Evolutionary conservation across 1,284 basidiomycete species (phyloP).

Genomic region (Psilocybe mexicana): DNA sequence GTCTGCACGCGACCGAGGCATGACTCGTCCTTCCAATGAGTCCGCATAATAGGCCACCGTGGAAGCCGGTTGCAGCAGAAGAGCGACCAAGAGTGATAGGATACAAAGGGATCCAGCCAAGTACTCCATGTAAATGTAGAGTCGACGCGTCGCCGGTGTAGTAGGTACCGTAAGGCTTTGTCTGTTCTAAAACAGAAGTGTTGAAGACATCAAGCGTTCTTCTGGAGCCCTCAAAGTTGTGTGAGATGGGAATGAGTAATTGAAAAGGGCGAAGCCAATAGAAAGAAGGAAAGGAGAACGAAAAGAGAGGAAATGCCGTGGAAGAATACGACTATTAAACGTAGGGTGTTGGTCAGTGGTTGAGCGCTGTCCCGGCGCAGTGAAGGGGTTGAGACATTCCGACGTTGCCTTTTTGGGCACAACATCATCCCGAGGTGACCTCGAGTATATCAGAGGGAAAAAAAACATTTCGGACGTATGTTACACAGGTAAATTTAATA

Average conservation of each 20-base stretch:
- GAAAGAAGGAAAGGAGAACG: conserved; percentile 1
- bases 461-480: conserved; percentile 13
- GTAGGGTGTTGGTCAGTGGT: neutral
- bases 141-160: neutral
- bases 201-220: neutral
- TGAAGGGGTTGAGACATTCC: neutral
- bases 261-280: neutral
- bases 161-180: neutral
- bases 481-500: conserved; percentile 25
- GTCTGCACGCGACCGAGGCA: conserved; percentile 23
- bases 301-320: conserved; percentile 6
- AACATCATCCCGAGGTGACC: neutral
- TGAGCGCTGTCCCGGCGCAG: neutral
- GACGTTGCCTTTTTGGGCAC: conserved; percentile 10
- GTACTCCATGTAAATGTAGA: neutral
- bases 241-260: neutral
- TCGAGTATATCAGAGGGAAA: conserved; percentile 16
- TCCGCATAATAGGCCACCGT: neutral
- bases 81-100: conserved; percentile 1
- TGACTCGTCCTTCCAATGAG: conserved; percentile 12
- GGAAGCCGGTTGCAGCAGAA: conserved; percentile 4
- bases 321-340: neutral
- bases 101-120: neutral
- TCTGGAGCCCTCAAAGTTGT: neutral
- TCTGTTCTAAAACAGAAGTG: neutral